Evolutionary conservation across 192 early-diverging fungal genomes (phyloP), one percentile per base, ranked within the genome.

Genomic region (Backusella circina): DNA sequence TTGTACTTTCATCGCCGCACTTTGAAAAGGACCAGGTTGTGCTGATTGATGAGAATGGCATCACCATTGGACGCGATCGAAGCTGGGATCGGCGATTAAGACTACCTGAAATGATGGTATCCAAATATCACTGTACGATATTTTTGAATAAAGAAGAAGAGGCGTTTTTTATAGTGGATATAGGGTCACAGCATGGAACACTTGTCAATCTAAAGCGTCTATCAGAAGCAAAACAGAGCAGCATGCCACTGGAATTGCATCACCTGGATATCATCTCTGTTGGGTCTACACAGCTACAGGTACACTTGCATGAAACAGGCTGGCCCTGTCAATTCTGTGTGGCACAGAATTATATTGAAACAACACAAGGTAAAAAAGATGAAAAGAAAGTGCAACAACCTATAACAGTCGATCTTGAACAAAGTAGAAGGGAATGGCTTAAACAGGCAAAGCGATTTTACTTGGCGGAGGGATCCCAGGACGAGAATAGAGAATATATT

Each of bases 131-230:
- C 51, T 89, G 88, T 5, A 82, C 81, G 13, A 82, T 93, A 15
- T 93, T 82, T 73, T 16, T 70, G 13, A 74, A 72, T 36, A 47
- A 28, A 13, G n/a, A 41, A 50, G 35, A 57, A 5, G 68, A 54
- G 3, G 26, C 28, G 2, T 82, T 82, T 21, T 70, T 44, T 71
- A 78, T 93, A 36, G 82, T 87, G 5, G 92, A 93, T 65, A 82
- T 81, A 31, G 93, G 92, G 7, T 95, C 94, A 13, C 90, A 88
- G 5, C 90, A 95, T 64, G 94, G 94, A 4, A 94, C 94, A 1
- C 89, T 90, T 74, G 75, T 94, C 38, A 94, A 95, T 75, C 84
- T 82, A 7, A 50, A 78, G 30, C 83, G 94, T 31, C 80, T 95
- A 12, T 92, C 92, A 0, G 82, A 84, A 4, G 38, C 90, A 44